Percentiles rank a stretch among this genome's conserved stretches.
Conservation (phyloP, 257 asterid genomes). For the Jacaranda copaia region DNA sequence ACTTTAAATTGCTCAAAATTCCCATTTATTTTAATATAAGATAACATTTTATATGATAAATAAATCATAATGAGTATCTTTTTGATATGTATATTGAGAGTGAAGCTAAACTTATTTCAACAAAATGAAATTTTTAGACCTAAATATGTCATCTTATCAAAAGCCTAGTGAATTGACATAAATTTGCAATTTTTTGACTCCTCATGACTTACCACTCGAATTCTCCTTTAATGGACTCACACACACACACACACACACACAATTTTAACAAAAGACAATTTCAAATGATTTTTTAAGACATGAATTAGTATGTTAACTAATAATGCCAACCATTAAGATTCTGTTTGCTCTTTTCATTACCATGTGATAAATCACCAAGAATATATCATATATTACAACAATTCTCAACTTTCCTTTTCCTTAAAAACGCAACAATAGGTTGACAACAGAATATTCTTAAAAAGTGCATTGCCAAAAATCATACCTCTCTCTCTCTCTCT, state of each 20-base stretch:
- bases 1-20: no score
- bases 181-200: neutral
- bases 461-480: neutral
- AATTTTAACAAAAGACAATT: no score
- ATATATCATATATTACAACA: constrained; percentile 6
- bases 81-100: no score
- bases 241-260: no score
- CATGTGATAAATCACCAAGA: constrained; percentile 20
- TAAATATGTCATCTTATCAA: neutral
- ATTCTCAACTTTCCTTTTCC: neutral
- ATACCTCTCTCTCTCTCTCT: neutral
- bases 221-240: no score
- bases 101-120: neutral
- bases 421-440: neutral
- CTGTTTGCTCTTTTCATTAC: neutral
- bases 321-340: neutral
- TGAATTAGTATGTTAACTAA: neutral
- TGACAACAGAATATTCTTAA: neutral
- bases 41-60: no score
- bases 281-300: neutral
- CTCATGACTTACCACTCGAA: no score
- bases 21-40: no score
- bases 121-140: neutral
- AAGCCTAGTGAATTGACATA: neutral
- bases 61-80: no score